Percentiles rank a stretch among this genome's conserved stretches.
Evolutionary conservation across 2,329 filamentous ascomycete genomes (phyloP).

Genomic region (Penicillium sp.): DNA sequence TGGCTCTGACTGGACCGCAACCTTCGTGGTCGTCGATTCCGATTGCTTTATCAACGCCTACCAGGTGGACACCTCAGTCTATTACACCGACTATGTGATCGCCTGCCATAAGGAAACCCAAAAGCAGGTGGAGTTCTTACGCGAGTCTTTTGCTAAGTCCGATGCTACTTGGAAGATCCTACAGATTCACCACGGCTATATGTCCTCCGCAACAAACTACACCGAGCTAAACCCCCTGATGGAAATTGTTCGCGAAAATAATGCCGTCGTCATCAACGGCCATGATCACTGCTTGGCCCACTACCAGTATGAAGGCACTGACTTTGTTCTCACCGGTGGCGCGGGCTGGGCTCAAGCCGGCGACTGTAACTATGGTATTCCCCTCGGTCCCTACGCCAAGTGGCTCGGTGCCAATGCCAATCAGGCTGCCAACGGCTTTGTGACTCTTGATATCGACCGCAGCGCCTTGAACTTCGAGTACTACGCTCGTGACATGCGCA

Average conservation of each 20-base stretch:
- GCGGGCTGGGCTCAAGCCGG: conserved; percentile 15
- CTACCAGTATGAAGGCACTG: conserved; percentile 21
- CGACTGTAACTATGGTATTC: conserved; percentile 27
- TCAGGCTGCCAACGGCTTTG: conserved; percentile 26
- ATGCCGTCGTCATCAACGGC: conserved; percentile 25
- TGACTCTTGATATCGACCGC: conserved; percentile 24
- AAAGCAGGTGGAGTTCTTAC: conserved; percentile 16
- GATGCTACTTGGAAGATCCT: conserved; percentile 27
- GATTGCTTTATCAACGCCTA: conserved; percentile 27
- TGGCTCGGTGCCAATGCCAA: conserved; percentile 23
- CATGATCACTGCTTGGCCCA: conserved; percentile 29
- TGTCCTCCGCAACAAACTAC: conserved; percentile 16
- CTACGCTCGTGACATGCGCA: conserved; percentile 15
- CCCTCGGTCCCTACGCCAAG: conserved; percentile 22
- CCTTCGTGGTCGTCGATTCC: conserved; percentile 26
- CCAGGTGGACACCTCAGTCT: conserved; percentile 22
- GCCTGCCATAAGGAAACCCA: neutral
- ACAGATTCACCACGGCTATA: conserved; percentile 24
- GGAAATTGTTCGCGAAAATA: conserved; percentile 17
- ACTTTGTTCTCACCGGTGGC: conserved; percentile 23
- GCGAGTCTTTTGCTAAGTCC: conserved; percentile 20
- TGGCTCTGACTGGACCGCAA: conserved; percentile 24
- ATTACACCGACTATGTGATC: conserved; percentile 20
- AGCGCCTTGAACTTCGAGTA: conserved; percentile 23
- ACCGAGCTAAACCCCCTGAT: conserved; percentile 25